Conservation (phyloP, 306 rosid genomes). For the Dryas octopetala region DNA sequence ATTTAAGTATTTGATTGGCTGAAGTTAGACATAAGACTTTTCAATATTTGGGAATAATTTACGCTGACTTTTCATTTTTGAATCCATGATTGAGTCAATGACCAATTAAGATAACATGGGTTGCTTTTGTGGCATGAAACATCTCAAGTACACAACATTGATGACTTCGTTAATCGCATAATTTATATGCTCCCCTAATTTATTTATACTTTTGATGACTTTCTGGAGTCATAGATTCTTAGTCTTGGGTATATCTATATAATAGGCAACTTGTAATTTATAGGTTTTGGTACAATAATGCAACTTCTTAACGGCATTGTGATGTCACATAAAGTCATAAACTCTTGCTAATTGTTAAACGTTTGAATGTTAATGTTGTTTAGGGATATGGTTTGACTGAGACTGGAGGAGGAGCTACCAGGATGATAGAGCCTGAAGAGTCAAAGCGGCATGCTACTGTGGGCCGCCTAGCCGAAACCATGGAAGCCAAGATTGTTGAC, state of each 20-base stretch:
- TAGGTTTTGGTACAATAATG: not conserved
- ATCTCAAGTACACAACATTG: not conserved
- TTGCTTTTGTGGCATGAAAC: not conserved
- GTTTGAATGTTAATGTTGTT: conserved; percentile 3
- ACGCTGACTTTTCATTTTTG: not conserved
- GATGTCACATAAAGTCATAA: not conserved
- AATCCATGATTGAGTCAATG: not conserved
- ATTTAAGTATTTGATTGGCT: not conserved
- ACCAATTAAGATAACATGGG: not conserved
- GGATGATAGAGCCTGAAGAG: conserved; percentile 63
- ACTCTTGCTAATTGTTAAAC: not conserved
- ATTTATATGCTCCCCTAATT: not conserved
- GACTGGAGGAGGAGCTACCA: conserved; percentile 55
- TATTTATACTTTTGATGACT: not conserved
- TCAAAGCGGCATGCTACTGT: conserved; percentile 54
- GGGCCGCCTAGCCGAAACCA: conserved; percentile 63
- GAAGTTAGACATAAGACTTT: not conserved
- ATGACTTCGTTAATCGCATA: not conserved
- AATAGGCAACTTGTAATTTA: not conserved
- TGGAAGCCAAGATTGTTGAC: conserved; percentile 89
- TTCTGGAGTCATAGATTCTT: not conserved
- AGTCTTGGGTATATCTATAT: not conserved
- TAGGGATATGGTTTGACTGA: conserved; percentile 97
- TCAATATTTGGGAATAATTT: not conserved
- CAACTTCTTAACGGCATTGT: too few species aligned